Evolutionary conservation across 2,329 filamentous ascomycete genomes (phyloP), one percentile per base, ranked within the genome.

Genomic region (Atkinsonella texensis): DNA sequence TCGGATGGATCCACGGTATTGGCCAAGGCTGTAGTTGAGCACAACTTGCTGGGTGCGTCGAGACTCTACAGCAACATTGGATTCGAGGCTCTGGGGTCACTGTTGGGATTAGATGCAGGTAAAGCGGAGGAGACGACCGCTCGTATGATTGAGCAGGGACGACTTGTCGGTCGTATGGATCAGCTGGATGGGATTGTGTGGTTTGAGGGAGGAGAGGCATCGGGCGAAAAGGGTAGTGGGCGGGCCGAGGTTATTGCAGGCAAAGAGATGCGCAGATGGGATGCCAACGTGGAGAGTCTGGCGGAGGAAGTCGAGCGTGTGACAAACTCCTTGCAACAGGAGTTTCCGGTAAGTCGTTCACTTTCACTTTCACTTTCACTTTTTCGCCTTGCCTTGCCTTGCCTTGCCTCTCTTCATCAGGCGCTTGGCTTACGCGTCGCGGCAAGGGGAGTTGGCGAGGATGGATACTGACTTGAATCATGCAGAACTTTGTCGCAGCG

Each of bases 91-190:
- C 75, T 98, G 1, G 93, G 84, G 0, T 71, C 76, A 40, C 76
- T 96, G 39, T 73, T 98, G 13, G 89, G 87, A 0, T 75, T 96
- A 4, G 81, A 87, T 53, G 81, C 80, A 0, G 86, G 87, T 49
- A 85, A 84, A 65, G 91, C 91, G 3, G 93, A 98, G 72, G 83
- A 86, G 53, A 96, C 93, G 50, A 93, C 91, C 12, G 89, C 91
- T 4, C 79, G 82, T 59, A 98, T 98, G 93, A 88, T 98, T 60
- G 90, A 97, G 72, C 90, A 96, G 68, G 89, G 88, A 10, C 82
- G 93, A 33, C 70, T 98, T 49, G 80, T 85, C 3, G 93, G 91
- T 8, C 83, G 85, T 52, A 97, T 98, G 62, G 91, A 98, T 68
- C 93, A 98, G 72, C 90, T 98, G 52, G 87, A 89, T 52, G 79